Percentiles rank a stretch among this genome's conserved stretches.
Conservation (phyloP, 306 rosid species). For the Hippophae rhamnoides region DNA sequence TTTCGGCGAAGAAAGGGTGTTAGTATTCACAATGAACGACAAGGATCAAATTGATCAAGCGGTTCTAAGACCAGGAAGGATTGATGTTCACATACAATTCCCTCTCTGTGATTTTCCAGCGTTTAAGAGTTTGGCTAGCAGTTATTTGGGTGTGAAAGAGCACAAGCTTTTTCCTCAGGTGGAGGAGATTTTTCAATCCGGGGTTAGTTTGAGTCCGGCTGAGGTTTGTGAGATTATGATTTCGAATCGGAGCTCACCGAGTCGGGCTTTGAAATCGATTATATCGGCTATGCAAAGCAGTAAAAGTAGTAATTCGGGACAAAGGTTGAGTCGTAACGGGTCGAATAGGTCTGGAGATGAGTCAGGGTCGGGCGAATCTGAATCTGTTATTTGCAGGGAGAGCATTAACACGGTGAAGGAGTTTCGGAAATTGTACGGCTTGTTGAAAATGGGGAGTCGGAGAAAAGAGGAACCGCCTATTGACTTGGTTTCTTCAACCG, state of each 20-base stretch:
- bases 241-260: conserved; percentile 71
- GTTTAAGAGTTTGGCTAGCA: conserved; percentile 55
- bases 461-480: conserved; percentile 43
- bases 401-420: conserved; percentile 60
- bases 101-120: conserved; percentile 79
- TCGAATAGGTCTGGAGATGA: conserved; percentile 38
- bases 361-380: conserved; percentile 26
- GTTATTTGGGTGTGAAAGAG: conserved; percentile 72
- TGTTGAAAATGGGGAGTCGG: conserved; percentile 59
- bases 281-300: conserved; percentile 61
- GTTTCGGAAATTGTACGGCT: conserved; percentile 71
- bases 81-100: conserved; percentile 75
- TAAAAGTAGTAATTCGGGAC: conserved; percentile 6
- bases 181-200: conserved; percentile 66
- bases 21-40: conserved; percentile 67
- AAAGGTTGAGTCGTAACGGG: conserved; percentile 27
- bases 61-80: conserved; percentile 68
- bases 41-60: conserved; percentile 50
- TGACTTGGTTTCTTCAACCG: conserved; percentile 2
- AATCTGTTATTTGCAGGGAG: conserved; percentile 38
- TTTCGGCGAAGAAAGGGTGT: conserved; percentile 73
- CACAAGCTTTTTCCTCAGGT: conserved; percentile 84
- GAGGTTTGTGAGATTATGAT: conserved; percentile 85
- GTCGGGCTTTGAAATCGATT: conserved; percentile 73
- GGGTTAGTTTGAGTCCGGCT: conserved; percentile 65